Conservation (phyloP, 306 rosid species). For the Glycine soja region DNA sequence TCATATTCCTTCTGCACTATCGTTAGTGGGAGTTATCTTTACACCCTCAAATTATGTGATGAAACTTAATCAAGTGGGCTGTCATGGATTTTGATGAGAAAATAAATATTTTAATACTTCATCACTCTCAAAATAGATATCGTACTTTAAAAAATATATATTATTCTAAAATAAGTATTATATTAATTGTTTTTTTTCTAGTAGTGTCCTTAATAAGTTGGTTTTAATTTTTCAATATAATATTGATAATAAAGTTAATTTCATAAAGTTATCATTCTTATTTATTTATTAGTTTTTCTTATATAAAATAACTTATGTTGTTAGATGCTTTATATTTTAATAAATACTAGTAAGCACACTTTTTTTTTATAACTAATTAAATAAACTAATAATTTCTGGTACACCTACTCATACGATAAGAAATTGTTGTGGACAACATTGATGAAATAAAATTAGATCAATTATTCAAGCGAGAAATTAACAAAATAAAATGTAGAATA, state of each 20-base stretch:
- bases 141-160: too few species aligned
- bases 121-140: too few species aligned
- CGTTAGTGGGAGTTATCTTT: slow-evolving; percentile 37
- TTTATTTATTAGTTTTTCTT: too few species aligned
- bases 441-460: not conserved
- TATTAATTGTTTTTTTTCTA: too few species aligned
- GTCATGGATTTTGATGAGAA: slow-evolving; percentile 33
- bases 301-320: too few species aligned
- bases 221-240: too few species aligned
- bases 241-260: too few species aligned
- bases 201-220: too few species aligned
- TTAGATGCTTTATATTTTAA: slow-evolving; percentile 10
- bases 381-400: slow-evolving; percentile 1
- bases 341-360: not conserved
- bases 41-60: slow-evolving; percentile 32
- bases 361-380: not conserved
- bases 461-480: not conserved
- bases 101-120: not conserved
- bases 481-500: not conserved
- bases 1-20: slow-evolving; percentile 44
- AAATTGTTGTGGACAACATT: not conserved
- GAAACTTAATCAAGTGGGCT: slow-evolving; percentile 20
- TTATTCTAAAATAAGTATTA: too few species aligned
- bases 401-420: not conserved
- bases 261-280: too few species aligned